Evolutionary conservation across 805 yeast genomes (phyloP), one percentile per base, ranked within the genome.

Genomic region (Nakazawaea holstii): DNA sequence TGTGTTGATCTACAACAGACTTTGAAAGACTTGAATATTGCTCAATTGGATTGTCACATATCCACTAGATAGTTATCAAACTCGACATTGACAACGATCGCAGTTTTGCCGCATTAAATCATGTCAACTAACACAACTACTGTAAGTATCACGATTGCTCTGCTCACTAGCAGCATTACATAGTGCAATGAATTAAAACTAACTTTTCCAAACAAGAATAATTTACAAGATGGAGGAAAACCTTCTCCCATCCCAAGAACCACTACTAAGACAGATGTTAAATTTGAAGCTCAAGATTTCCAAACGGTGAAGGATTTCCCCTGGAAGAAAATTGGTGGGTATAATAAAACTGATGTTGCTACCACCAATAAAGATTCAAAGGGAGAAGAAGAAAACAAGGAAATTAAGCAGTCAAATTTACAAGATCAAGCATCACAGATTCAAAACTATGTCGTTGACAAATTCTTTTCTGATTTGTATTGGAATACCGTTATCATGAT

Each of bases 391-490:
- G 24, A 20, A 20, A 20, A 20, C 24, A 20, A 20, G 5, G 24
- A 20, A 20, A 5, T 20, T 20, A 20, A 20, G 5, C 24, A 24
- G 14, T 9, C 14, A 13, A 27, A 41, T 13, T 31, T 49, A 8
- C 39, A 27, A 28, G 49, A 46, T 27, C 56, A 57, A 35, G 57
- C 73, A 28, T 65, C 67, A 29, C 60, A 66, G 3, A 64, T 84
- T 37, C 80, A 79, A 58, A 69, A 75, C 14, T 87, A 82, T 53
- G 78, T 87, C 35, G 59, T 73, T 43, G 94, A 87, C 62, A 83
- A 76, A 47, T 83, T 83, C 57, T 80, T 74, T 54, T 79, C 83
- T 11, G 95, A 87, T 62, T 74, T 82, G 71, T 85, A 82, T 63
- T 80, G 80, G 76, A 87, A 87, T 67, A 74, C 82, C 26, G 74